Conservation (phyloP, 176 grass and related monocot species). For the Carex cristatella region DNA sequence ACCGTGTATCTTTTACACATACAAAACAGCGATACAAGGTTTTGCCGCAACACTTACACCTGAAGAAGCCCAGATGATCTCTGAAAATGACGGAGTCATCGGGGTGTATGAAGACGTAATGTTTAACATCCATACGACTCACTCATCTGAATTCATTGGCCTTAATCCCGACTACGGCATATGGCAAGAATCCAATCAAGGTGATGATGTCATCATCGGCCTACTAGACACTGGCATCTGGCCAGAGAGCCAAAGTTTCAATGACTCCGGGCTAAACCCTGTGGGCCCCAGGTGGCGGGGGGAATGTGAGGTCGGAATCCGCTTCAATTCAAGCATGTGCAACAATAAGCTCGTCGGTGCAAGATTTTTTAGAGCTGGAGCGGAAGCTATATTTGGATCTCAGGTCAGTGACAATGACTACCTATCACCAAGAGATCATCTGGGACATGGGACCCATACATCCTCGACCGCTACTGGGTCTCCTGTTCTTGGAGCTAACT, state of each 20-base stretch:
- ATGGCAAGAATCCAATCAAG: constrained; percentile 20
- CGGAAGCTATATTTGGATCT: not conserved
- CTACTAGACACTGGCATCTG: constrained; percentile 29
- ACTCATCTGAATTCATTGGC: constrained; percentile 27
- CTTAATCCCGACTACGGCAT: constrained; percentile 11
- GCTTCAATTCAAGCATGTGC: constrained; percentile 23
- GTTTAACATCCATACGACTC: constrained; percentile 15
- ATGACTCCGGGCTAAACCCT: constrained; percentile 16
- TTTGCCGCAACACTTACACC: constrained; percentile 19
- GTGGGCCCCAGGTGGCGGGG: not conserved
- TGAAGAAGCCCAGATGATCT: constrained; percentile 6
- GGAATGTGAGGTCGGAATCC: constrained; percentile 15
- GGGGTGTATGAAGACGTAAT: constrained; percentile 22
- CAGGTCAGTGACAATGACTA: not conserved
- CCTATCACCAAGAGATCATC: constrained; percentile 7
- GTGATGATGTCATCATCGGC: constrained; percentile 29
- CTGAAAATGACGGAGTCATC: constrained; percentile 7
- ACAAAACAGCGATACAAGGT: constrained; percentile 26
- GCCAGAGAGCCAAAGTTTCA: constrained; percentile 32
- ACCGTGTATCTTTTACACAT: constrained; percentile 24
- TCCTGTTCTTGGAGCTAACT: not conserved
- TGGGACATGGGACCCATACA: constrained; percentile 26
- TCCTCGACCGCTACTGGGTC: constrained; percentile 12
- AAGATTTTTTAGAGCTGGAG: constrained; percentile 3
- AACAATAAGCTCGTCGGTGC: constrained; percentile 36